phyloP scores from a whole-genome alignment of 345 rosid species.

The Trapa bicornis region DNA sequence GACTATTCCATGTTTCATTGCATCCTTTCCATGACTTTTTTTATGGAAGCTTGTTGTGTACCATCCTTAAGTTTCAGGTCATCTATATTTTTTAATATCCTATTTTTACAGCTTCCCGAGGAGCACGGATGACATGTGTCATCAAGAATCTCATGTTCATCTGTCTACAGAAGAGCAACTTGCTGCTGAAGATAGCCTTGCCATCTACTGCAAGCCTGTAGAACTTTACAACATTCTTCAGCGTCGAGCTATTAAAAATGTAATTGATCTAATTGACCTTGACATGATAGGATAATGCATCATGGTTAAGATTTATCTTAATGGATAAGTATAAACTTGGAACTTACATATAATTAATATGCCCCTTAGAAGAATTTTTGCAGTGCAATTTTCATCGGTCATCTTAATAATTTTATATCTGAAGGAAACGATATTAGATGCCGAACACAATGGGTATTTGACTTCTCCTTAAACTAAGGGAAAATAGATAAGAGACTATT shows the following conservation, averaged over 20 bases:
- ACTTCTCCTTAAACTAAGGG: background rate
- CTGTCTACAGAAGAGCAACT: slow-evolving; percentile 76
- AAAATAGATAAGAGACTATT: background rate
- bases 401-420: too few species aligned
- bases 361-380: background rate
- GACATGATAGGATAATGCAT: background rate
- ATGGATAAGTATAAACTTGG: background rate
- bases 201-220: slow-evolving; percentile 88
- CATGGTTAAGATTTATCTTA: background rate
- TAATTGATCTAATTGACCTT: slow-evolving; percentile 17
- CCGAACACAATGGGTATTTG: background rate
- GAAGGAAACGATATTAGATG: background rate
- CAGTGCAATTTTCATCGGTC: too few species aligned
- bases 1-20: background rate
- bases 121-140: slow-evolving; percentile 90
- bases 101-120: slow-evolving; percentile 43
- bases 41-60: background rate
- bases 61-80: background rate
- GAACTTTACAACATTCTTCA: slow-evolving; percentile 93
- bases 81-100: background rate
- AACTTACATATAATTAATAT: background rate
- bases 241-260: slow-evolving; percentile 72
- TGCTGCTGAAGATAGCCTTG: slow-evolving; percentile 84
- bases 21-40: background rate
- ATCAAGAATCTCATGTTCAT: slow-evolving; percentile 63